A percentile compares a stretch with the other conserved stretches of the same genome.
Evolutionary conservation across 441 rosid species (phyloP).

Genomic region (Geranium incanum): DNA sequence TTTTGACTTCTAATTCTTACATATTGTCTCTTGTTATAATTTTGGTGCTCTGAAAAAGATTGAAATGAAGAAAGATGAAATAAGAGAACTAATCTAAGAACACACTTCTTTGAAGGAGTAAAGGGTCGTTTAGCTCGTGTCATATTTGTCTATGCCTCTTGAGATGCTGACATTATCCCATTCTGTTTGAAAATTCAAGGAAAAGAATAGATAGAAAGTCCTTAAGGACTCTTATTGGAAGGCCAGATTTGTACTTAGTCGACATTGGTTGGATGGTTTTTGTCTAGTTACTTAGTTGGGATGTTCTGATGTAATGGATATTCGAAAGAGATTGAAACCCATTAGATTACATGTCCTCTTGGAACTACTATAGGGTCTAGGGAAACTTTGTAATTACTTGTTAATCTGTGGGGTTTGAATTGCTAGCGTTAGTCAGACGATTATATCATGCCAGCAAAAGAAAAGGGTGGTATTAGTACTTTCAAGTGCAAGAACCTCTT

Average conservation of each 20-base stretch:
- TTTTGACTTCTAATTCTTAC: slow-evolving; percentile 2
- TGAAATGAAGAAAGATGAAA: neutral
- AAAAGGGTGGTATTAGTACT: neutral
- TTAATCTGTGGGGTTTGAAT: neutral
- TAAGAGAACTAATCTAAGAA: neutral
- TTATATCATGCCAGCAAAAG: neutral
- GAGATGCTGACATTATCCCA: slow-evolving; percentile 1
- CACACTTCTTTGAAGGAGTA: neutral
- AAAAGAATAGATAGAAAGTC: neutral
- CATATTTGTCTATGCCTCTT: neutral
- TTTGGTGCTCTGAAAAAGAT: neutral
- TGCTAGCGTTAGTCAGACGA: neutral
- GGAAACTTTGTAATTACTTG: neutral
- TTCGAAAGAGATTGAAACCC: neutral
- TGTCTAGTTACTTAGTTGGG: neutral
- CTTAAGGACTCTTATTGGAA: neutral
- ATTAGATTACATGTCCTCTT: neutral
- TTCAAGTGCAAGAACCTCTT: neutral
- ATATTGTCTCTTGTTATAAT: neutral
- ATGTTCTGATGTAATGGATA: neutral
- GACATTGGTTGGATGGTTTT: neutral
- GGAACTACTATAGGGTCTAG: neutral
- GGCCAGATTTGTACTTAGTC: neutral
- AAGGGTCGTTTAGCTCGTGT: neutral
- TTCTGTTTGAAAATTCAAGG: neutral